Base-by-base conservation (phyloP, 2,329 filamentous ascomycete genomes). In the Teratosphaeria pseudoeucalypti region DNA sequence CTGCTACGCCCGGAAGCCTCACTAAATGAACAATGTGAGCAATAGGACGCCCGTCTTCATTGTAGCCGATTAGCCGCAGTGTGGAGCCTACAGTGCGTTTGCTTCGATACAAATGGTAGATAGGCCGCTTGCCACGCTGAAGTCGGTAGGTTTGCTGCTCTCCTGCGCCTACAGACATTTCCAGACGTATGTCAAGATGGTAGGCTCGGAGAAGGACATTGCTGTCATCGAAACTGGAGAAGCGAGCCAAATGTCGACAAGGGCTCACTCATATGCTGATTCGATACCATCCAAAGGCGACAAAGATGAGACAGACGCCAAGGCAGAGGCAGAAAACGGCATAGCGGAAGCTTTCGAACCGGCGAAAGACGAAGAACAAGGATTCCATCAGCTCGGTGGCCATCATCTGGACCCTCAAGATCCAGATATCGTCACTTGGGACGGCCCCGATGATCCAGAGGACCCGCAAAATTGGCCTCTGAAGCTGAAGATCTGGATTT, bases 401-500 rank as follows among this genome's bases (percentile, higher is more conserved):
- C 57, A 58, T 32, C 60, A 60, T 32, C 14, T 26, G 11, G 54
- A 58, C 2, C 53, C 53, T 23, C 55, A 52, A 9, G 61, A 61
- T 54, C 54, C 58, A 16, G 56, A 62, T 34, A 54, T 63, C 6
- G 63, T 65, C 19, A 57, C 60, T 27, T 64, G 57, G 57, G 60
- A 63, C 52, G 60, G 62, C 4, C 63, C 63, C 2, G 62, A 68
- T 58, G 75, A 78, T 65, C 67, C 68, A 16, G 71, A 72, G 26
- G 79, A 81, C 59, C 79, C 79, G 0, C 73, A 74, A 56, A 80
- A 80, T 61, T 80, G 75, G 72, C 67, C 68, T 3, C 63, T 65
- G 11, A 57, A 56, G 3, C 75, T 76, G 56, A 79, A 79, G 66
- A 71, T 70, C 58, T 66, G 62, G 63, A 73, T 76, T 43, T 80